Evolutionary conservation across 2,329 filamentous ascomycete species (phyloP), one percentile per base, ranked within the genome.

Genomic region (Epichloe gansuensis): DNA sequence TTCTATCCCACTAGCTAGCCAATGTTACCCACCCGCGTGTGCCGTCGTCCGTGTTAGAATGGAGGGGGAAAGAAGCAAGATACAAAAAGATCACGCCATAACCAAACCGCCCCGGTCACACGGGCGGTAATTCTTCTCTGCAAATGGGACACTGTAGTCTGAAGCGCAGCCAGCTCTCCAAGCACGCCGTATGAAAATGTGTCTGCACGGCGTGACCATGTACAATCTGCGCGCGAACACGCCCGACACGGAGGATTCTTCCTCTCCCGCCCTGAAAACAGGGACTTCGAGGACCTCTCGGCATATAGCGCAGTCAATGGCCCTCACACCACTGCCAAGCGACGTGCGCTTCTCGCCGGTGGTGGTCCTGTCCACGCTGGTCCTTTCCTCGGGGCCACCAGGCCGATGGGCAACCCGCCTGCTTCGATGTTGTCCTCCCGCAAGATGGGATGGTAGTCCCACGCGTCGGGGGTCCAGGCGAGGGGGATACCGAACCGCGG

Each of bases 131-230:
- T 54, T 86, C 85, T 71, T 96, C 91, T 60, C 93, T 78, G 69
- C 93, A 97, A 59, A 95, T 96, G 1, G 93, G 93, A 70, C 93
- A 98, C 71, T 95, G 89, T 62, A 98, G 69, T 54, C 91, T 74
- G 66, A 94, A 90, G 64, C 88, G 80, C 86, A 98, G 93, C 93
- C 93, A 97, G 41, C 89, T 90, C 70, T 97, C 91, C 59, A 98
- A 72, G 68, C 93, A 98, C 35, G 78, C 75, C 53, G 84, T 93
- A 65, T 98, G 93, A 98, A 98, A 48, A 97, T 90, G 71, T 98
- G 93, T 52, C 91, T 76, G 68, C 93, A 98, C 47, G 93, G 93
- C 53, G 93, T 98, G 23, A 97, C 88, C 93, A 98, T 98, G 70
- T 97, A 97, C 60, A 80, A 76, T 48, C 91, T 80, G 55, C 91